Evolutionary conservation across 2,329 filamentous ascomycete genomes (phyloP), one percentile per base, ranked within the genome.

Genomic region (Fusarium continuum): DNA sequence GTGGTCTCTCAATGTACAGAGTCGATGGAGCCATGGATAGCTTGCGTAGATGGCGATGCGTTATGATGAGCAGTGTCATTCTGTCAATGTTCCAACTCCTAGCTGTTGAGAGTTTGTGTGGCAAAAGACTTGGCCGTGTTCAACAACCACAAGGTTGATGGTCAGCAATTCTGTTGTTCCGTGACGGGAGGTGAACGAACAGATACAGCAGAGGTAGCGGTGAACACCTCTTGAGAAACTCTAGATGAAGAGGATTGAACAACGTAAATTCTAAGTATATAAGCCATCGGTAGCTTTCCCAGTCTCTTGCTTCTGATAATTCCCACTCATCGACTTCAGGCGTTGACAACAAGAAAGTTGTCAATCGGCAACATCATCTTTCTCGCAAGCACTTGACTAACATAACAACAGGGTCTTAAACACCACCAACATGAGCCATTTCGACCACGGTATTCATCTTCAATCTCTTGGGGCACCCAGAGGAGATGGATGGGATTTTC

Each of bases 1-100:
- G 60, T 32, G 19, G 25, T 47, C 39, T 59, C 40, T 59, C 52
- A 66, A 46, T 48, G 48, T 64, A 59, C 34, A 40, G 45, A 57
- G 58, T 44, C 36, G 39, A 55, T 31, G 38, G 41, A 45, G 38
- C 35, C 23, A 50, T n/a, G 36, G 5, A 46, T 47, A 55, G 48
- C 43, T 35, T 54, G 31, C 31, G 31, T 36, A 57, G n/a, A 39
- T 22, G 47, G 23, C 28, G 23, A 50, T 22, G 31, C 26, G 31
- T 46, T 32, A 45, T 53, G 43, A 41, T 16, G 17, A 50, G 19
- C 23, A 35, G 39, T 22, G 20, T 25, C 22, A 5, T 25, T 29
- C 28, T 45, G 29, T 10, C 14, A 17, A 22, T 20, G n/a, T 38
- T 14, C 14, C 8, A 13, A 8, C 11, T 10, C 28, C 25, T 23